Percentiles rank a stretch among this genome's conserved stretches.
These are phyloP conservation scores for Fusarium sp. DNA, from an alignment of 2,329 filamentous ascomycete species.

Conservation along the genomic window DNA sequence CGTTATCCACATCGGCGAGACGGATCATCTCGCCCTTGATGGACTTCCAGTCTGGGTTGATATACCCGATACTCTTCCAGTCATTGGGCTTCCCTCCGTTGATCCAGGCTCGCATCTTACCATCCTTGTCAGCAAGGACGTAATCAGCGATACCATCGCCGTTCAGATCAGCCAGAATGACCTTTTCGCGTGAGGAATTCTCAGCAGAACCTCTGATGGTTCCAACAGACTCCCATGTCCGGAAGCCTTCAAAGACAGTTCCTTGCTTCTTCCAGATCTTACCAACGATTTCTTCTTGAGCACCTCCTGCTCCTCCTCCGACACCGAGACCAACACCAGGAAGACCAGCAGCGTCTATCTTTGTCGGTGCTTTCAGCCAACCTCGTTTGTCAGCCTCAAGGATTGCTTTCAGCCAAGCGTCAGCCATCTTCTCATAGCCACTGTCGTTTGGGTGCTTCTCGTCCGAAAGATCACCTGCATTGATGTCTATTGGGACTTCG, in stretches of 20 bases:
- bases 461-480: constrained; percentile 5
- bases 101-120: constrained; percentile 14
- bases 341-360: neutral
- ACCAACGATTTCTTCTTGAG: constrained; percentile 4
- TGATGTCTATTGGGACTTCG: constrained; percentile 11
- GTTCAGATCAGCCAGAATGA: constrained; percentile 14
- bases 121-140: constrained; percentile 3
- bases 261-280: constrained; percentile 14
- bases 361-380: constrained; percentile 1
- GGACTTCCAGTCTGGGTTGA: constrained; percentile 9
- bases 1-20: constrained; percentile 20
- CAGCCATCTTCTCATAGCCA: constrained; percentile 27
- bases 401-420: constrained; percentile 19
- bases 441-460: constrained; percentile 18
- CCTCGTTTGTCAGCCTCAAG: constrained; percentile 1
- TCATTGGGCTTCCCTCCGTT: constrained; percentile 8
- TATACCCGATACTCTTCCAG: constrained; percentile 5
- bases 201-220: neutral
- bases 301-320: neutral
- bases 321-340: neutral
- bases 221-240: constrained; percentile 10
- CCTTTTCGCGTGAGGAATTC: neutral
- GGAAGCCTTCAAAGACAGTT: constrained; percentile 6
- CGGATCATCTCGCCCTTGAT: constrained; percentile 17
- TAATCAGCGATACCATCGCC: constrained; percentile 20